These are phyloP conservation scores for Globisporangium mamillatum DNA, from an alignment of 352 stramenopile species.

Conservation along the genomic window DNA sequence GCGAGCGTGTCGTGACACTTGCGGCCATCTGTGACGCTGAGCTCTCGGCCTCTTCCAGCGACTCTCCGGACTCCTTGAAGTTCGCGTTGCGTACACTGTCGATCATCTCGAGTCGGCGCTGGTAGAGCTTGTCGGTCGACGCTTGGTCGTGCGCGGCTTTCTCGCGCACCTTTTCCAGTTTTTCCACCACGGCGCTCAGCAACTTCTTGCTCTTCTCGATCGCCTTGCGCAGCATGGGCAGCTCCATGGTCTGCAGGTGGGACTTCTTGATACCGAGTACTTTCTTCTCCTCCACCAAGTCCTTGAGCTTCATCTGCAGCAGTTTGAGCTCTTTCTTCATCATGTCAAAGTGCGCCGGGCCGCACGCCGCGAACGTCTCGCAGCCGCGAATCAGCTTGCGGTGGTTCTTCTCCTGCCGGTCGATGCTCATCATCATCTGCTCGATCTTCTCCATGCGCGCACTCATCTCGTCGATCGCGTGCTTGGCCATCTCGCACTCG, in stretches of 20 bases:
- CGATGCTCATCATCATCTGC: conserved; percentile 52
- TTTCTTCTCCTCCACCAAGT: conserved; percentile 68
- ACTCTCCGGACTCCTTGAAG: conserved; percentile 18
- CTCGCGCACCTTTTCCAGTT: conserved; percentile 53
- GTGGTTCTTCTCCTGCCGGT: conserved; percentile 71
- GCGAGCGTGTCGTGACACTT: conserved; percentile 44
- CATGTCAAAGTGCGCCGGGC: conserved; percentile 54
- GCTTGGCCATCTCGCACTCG: conserved; percentile 76
- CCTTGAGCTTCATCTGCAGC: conserved; percentile 66
- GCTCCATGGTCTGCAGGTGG: conserved; percentile 55
- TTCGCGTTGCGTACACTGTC: conserved; percentile 43
- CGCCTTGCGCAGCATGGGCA: conserved; percentile 46
- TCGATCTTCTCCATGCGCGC: conserved; percentile 67
- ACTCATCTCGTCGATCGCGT: conserved; percentile 73
- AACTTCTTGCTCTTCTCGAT: conserved; percentile 64
- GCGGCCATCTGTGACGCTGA: conserved; percentile 26
- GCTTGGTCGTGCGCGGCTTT: conserved; percentile 72
- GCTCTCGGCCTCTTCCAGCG: conserved; percentile 25
- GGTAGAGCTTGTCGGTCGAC: conserved; percentile 63
- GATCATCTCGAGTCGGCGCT: conserved; percentile 72
- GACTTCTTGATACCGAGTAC: conserved; percentile 57
- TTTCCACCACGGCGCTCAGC: conserved; percentile 58
- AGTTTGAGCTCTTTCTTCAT: conserved; percentile 71
- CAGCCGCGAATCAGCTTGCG: conserved; percentile 63
- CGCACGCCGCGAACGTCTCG: conserved; percentile 57